Evolutionary conservation across 352 stramenopile genomes (phyloP).

Genomic region (Phytophthora fragariaefolia): DNA sequence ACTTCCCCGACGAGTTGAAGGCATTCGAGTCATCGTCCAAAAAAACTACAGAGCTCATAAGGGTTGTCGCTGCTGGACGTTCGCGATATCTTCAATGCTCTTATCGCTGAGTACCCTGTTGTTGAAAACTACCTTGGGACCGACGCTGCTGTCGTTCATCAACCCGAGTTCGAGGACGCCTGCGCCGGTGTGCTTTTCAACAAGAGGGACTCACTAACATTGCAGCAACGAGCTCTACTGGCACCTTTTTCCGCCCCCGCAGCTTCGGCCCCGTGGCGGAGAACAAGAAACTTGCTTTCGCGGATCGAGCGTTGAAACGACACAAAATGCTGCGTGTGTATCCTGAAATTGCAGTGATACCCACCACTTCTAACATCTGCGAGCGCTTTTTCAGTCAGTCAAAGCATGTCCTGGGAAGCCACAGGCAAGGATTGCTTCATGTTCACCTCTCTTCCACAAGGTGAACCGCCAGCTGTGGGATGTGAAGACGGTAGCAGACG

Average conservation of each 20-base stretch:
- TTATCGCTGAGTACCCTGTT: neutral
- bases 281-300: neutral
- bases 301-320: neutral
- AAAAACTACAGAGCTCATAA: neutral
- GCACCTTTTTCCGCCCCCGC: neutral
- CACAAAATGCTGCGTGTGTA: neutral
- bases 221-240: neutral
- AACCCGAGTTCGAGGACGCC: neutral
- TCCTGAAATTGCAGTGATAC: neutral
- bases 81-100: neutral
- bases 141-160: neutral
- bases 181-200: neutral
- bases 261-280: neutral
- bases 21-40: conserved; percentile 1
- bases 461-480: neutral
- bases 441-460: neutral
- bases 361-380: neutral
- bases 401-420: neutral
- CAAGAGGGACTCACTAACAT: neutral
- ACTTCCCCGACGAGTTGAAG: neutral
- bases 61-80: neutral
- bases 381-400: neutral
- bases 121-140: neutral
- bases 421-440: neutral
- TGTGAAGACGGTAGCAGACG: neutral